Evolutionary conservation across 2,329 filamentous ascomycete genomes (phyloP), one percentile per base, ranked within the genome.

Genomic region (Clonostachys solani): DNA sequence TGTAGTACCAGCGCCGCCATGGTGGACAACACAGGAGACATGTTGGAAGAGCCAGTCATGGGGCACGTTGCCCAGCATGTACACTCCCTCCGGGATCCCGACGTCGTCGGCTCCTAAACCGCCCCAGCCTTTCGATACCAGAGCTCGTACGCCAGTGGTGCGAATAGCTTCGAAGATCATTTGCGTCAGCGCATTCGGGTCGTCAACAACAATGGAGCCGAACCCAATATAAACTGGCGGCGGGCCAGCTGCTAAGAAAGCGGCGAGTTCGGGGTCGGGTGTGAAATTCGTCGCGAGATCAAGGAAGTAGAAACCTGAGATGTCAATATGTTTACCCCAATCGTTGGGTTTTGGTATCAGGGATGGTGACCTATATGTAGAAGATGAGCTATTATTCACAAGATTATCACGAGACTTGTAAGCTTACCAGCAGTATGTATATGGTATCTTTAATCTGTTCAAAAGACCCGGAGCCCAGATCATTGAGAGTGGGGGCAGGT

Each of bases 91-190:
- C 0, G 89, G 89, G n/a, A 90, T 66, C 2, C 78, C 78, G 5
- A 87, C 61, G 33, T 82, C 73, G 56, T 90, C 86, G 0, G 81
- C 86, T 33, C 89, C 90, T 8, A 95, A 73, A 1, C 89, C 89
- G 43, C 90, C 89, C 91, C 90, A 95, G 15, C 90, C 91, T 59
- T 92, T 91, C 0, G 89, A 92, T 1, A 95, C 85, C 1, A 95
- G 69, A 3, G 89, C 90, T 48, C 90, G 77, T n/a, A 88, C 77
- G 2, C 87, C 86, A 1, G 84, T 75, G 10, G 76, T 72, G 45
- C 74, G 69, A 4, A 91, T 73, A 2, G 88, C 87, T 13, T 87
- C 82, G 47, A 92, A 88, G 8, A 92, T 86, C 49, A 84, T 75
- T 17, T 75, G 69, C 0, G 88, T 92, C 65, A 92, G 78, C 1